Conservation (phyloP, 2,329 filamentous ascomycete species). For the Apiospora saccharicola region DNA sequence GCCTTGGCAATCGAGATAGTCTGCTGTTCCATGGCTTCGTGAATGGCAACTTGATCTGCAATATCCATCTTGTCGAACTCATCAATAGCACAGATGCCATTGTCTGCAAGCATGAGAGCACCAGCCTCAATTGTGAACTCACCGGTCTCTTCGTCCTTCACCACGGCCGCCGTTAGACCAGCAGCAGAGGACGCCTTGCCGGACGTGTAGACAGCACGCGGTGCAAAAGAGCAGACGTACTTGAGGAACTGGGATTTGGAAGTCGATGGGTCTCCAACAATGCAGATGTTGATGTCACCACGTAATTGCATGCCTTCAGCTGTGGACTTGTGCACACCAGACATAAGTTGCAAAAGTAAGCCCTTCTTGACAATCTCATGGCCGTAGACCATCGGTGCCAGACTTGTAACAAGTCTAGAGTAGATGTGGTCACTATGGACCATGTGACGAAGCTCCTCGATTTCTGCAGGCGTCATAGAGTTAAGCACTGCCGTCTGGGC, state of each 20-base stretch:
- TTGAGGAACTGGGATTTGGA: slow-evolving; percentile 98
- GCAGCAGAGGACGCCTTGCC: slow-evolving; percentile 97
- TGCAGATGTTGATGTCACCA: slow-evolving; percentile 98
- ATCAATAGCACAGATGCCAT: slow-evolving; percentile 97
- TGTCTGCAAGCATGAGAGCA: slow-evolving; percentile 95
- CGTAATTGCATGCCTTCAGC: slow-evolving; percentile 93
- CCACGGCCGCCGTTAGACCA: slow-evolving; percentile 94
- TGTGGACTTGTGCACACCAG: slow-evolving; percentile 92
- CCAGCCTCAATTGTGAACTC: slow-evolving; percentile 99
- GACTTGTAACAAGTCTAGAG: slow-evolving; percentile 87
- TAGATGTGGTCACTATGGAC: slow-evolving; percentile 97
- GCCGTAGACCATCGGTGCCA: slow-evolving; percentile 96
- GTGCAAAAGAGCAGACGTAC: slow-evolving; percentile 97
- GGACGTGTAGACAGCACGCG: slow-evolving; percentile 94
- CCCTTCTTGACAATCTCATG: slow-evolving; percentile 99
- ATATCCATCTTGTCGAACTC: slow-evolving; percentile 99
- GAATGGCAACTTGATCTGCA: slow-evolving; percentile 94
- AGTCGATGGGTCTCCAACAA: slow-evolving; percentile 95
- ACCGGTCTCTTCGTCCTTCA: slow-evolving; percentile 98
- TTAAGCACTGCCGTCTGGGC: slow-evolving; percentile 88
- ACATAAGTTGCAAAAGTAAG: slow-evolving; percentile 89
- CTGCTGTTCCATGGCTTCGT: slow-evolving; percentile 99
- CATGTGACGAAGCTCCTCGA: slow-evolving; percentile 90
- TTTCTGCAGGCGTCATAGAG: slow-evolving; percentile 85
- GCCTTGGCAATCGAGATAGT: slow-evolving; percentile 99